Conservation (phyloP, 1,284 basidiomycete species). For the Tilletiopsis washingtonensis region DNA sequence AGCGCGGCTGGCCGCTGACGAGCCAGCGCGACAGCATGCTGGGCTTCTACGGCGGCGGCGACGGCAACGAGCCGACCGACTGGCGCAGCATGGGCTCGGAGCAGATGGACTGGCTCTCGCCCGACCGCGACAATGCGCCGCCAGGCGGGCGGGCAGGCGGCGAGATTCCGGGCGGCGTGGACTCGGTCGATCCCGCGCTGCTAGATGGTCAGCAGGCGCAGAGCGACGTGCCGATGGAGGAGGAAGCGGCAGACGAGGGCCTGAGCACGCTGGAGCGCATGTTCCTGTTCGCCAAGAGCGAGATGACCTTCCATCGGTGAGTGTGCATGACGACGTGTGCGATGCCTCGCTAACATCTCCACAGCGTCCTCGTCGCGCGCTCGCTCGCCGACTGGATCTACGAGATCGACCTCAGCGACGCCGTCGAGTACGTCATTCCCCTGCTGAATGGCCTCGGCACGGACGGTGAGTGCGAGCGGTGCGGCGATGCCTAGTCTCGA, state of each 20-base stretch:
- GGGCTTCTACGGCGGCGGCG: too few species aligned
- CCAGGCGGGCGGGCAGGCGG: too few species aligned
- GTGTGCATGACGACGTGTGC: background rate
- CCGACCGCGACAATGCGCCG: too few species aligned
- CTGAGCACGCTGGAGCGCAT: slow-evolving; percentile 79
- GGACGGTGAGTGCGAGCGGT: slow-evolving; percentile 58
- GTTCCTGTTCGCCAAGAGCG: slow-evolving; percentile 82
- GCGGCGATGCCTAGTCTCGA: background rate
- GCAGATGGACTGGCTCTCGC: too few species aligned
- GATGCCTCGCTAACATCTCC: background rate
- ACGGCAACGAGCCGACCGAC: too few species aligned
- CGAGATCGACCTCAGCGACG: slow-evolving; percentile 65
- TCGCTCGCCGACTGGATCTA: slow-evolving; percentile 44
- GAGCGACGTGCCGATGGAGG: too few species aligned
- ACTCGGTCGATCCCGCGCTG: too few species aligned
- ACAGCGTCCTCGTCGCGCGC: slow-evolving; percentile 60
- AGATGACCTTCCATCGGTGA: slow-evolving; percentile 65
- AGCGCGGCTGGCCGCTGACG: too few species aligned
- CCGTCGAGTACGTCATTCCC: slow-evolving; percentile 87
- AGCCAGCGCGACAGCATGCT: too few species aligned
- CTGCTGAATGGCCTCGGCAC: slow-evolving; percentile 76
- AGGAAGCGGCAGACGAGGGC: slow-evolving; percentile 42
- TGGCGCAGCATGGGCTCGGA: too few species aligned
- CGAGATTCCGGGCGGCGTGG: too few species aligned
- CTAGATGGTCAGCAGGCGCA: too few species aligned